Base-by-base conservation (phyloP, 2,329 filamentous ascomycete species). In the Lachnellula suecica region DNA sequence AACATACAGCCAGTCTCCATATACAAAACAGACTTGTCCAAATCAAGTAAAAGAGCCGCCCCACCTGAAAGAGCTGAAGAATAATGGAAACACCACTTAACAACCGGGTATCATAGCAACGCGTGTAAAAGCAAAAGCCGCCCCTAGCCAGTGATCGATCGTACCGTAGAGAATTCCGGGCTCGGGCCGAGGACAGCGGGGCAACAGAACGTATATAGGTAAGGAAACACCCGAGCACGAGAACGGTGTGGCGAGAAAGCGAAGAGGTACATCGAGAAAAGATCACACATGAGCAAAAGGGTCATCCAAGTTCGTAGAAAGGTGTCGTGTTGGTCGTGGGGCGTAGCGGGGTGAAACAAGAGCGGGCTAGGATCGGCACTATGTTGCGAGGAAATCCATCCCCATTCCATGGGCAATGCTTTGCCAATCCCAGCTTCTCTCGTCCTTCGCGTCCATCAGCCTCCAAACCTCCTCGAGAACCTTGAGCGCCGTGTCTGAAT, bases 381-480 rank as follows among this genome's bases (percentile, higher is more conserved):
- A 68, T 19, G 66, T 68, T 13, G 63, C 66, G 25, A 82, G 70
- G 59, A 84, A 84, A 65, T 84, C 78, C 31, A 84, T 71, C 0
- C 72, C 74, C 67, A 83, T 75, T 7, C 70, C 63, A 48, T 72
- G 68, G 1, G 82, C 81, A 24, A 85, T 74, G 3, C 71, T 71
- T 56, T 85, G 82, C 82, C 82, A 86, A 64, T 87, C 83, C 83
- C 83, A 87, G 17, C 74, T 73, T 23, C 72, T 60, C 77, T 81
- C 84, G 45, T 85, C 79, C 19, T 77, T 79, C 9, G 68, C 65
- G 23, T 78, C 79, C 80, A 85, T 85, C 20, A 80, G 71, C 20
- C 71, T 67, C 83, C 83, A 86, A 3, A 85, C 71, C 59, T 79
- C 76, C 58, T 83, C 78, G 11, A 86, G 72, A 1, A 86, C 66